These are phyloP conservation scores for Parastagonospora avenae DNA, from an alignment of 2,329 filamentous ascomycete species.

Conservation along the genomic window DNA sequence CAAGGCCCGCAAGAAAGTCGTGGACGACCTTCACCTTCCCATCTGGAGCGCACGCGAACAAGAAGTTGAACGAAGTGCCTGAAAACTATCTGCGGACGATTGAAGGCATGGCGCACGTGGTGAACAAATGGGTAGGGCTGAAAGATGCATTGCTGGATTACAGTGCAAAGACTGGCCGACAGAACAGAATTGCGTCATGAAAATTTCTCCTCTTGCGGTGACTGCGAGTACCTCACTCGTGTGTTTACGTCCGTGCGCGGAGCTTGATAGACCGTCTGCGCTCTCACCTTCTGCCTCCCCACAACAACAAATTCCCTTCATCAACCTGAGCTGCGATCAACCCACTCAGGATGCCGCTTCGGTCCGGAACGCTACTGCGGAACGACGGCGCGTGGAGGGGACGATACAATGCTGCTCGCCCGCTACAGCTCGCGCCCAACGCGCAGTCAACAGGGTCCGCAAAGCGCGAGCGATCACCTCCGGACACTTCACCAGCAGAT, in stretches of 20 bases:
- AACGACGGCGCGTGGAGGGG: background rate
- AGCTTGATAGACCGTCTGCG: no score
- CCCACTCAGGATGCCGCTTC: background rate
- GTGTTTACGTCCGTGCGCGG: no score
- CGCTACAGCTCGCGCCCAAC: no score
- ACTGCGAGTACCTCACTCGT: no score
- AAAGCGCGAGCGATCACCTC: no score
- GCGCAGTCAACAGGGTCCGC: no score
- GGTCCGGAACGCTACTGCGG: background rate
- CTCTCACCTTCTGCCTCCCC: background rate
- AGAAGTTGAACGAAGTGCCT: constrained; percentile 20
- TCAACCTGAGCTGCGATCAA: background rate
- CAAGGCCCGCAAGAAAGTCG: background rate
- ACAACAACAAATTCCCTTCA: background rate
- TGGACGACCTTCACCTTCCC: constrained; percentile 17
- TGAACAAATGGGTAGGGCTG: constrained; percentile 25
- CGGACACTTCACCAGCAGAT: no score
- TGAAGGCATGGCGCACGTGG: constrained; percentile 20
- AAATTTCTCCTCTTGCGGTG: no score
- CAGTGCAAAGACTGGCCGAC: constrained; percentile 25
- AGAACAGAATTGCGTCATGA: background rate
- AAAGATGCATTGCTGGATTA: constrained; percentile 23
- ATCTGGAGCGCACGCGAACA: constrained; percentile 12
- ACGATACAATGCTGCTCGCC: background rate
- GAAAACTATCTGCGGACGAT: constrained; percentile 26